These are phyloP conservation scores for Lathyrus sativus DNA, from an alignment of 306 rosid species.

Conservation along the genomic window DNA sequence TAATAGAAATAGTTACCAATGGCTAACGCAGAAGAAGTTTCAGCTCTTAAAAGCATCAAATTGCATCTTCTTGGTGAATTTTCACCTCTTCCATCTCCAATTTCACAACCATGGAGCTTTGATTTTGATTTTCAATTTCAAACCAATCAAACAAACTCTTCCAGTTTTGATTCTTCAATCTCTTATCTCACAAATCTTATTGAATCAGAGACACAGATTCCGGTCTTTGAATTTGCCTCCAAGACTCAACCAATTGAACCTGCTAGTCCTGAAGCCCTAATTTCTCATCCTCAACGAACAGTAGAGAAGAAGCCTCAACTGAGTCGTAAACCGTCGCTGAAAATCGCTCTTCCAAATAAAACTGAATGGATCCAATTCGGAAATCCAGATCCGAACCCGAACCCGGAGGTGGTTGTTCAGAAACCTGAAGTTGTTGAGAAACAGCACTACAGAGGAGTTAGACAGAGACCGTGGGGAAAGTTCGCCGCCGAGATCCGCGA, in stretches of 20 bases:
- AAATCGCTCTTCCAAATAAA: constrained; percentile 60
- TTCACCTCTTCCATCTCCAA: constrained; percentile 48
- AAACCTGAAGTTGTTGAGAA: no score
- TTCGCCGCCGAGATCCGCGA: no score
- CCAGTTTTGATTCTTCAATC: constrained; percentile 31
- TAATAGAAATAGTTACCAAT: constrained; percentile 1
- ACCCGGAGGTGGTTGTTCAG: no score
- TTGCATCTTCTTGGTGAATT: constrained; percentile 67
- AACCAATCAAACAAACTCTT: neutral
- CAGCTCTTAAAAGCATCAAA: constrained; percentile 46
- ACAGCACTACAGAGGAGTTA: no score
- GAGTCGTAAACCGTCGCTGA: constrained; percentile 57
- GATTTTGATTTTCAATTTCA: constrained; percentile 1
- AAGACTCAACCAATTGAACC: constrained; percentile 47
- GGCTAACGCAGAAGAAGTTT: constrained; percentile 40
- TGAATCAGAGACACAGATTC: constrained; percentile 16
- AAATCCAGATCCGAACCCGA: neutral
- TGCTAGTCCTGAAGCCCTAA: constrained; percentile 22
- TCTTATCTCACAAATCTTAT: constrained; percentile 34
- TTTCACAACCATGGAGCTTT: constrained; percentile 16
- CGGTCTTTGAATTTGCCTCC: constrained; percentile 44
- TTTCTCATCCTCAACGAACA: neutral
- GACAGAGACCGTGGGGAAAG: no score
- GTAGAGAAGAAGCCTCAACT: constrained; percentile 13
- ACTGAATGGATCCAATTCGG: constrained; percentile 72